Evolutionary conservation across 1,284 basidiomycete genomes (phyloP).

Genomic region (Ustilago crameri): DNA sequence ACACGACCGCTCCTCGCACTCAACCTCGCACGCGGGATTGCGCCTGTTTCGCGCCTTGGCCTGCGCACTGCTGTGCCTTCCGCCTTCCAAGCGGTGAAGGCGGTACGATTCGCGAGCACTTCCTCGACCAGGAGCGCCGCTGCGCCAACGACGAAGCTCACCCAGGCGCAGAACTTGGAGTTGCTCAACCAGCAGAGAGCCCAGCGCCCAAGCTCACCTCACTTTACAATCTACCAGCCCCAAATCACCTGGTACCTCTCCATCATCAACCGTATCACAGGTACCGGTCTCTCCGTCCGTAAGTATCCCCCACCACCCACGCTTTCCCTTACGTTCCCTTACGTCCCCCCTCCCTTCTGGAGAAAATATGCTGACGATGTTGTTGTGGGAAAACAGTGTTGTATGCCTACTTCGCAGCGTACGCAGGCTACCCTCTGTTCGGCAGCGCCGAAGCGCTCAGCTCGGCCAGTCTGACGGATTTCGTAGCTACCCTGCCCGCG

Average conservation of each 20-base stretch:
- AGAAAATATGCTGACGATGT: too few species aligned
- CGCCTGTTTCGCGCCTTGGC: constrained; percentile 16
- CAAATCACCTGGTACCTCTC: constrained; percentile 88
- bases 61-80: constrained; percentile 14
- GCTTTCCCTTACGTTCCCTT: background rate
- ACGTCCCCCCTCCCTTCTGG: too few species aligned
- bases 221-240: constrained; percentile 95
- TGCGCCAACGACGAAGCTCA: constrained; percentile 50
- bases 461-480: constrained; percentile 80
- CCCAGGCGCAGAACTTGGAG: constrained; percentile 73
- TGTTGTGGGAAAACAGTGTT: constrained; percentile 71
- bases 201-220: constrained; percentile 85
- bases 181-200: constrained; percentile 88
- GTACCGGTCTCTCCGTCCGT: constrained; percentile 74
- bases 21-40: constrained; percentile 4
- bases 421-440: constrained; percentile 82
- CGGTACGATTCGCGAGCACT: background rate
- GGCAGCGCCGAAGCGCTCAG: constrained; percentile 74
- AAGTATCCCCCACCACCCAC: constrained; percentile 21
- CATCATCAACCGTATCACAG: constrained; percentile 86
- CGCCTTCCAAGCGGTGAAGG: background rate
- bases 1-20: constrained; percentile 29
- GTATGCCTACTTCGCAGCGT: constrained; percentile 87
- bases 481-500: constrained; percentile 72
- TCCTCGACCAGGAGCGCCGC: background rate